Evolutionary conservation across 2,329 filamentous ascomycete genomes (phyloP).

Genomic region (Lithohypha guttulata): DNA sequence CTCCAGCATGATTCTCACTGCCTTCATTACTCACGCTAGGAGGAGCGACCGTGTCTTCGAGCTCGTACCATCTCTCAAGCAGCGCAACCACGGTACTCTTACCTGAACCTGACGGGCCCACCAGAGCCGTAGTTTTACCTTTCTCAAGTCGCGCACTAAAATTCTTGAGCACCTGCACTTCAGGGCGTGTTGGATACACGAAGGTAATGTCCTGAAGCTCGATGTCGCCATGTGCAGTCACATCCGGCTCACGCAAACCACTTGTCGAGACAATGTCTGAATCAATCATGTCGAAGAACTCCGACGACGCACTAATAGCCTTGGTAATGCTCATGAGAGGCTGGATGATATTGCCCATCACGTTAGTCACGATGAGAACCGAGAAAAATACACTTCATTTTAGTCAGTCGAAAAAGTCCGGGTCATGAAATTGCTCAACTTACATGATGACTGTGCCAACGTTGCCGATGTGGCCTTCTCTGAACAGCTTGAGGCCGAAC

Average conservation of each 20-base stretch:
- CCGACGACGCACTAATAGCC: conserved; percentile 80
- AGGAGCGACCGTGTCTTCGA: conserved; percentile 12
- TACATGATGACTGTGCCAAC: conserved; percentile 31
- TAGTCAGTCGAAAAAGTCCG: not conserved
- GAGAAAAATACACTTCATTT: conserved; percentile 24
- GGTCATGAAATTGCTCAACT: conserved; percentile 2
- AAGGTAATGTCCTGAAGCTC: conserved; percentile 56
- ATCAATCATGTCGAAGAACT: conserved; percentile 67
- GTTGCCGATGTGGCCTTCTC: conserved; percentile 26
- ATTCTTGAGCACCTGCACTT: conserved; percentile 27
- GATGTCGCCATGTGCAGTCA: conserved; percentile 57
- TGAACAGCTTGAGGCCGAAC: conserved; percentile 42
- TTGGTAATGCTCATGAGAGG: conserved; percentile 30
- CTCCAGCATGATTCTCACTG: not conserved
- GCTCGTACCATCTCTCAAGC: conserved; percentile 34
- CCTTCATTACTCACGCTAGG: not conserved
- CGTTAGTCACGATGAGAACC: conserved; percentile 33
- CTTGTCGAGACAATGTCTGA: conserved; percentile 41
- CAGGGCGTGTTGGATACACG: conserved; percentile 50
- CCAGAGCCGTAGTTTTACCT: conserved; percentile 34
- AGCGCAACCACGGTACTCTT: conserved; percentile 37
- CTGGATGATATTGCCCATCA: conserved; percentile 27
- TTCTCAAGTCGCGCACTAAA: conserved; percentile 27
- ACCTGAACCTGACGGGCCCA: conserved; percentile 36
- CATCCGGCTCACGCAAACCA: conserved; percentile 28